Percentiles rank a stretch among this genome's conserved stretches.
These are phyloP conservation scores for Bonia amplexicaulis DNA, from an alignment of 176 grass and related monocot genomes.

Conservation along the genomic window DNA sequence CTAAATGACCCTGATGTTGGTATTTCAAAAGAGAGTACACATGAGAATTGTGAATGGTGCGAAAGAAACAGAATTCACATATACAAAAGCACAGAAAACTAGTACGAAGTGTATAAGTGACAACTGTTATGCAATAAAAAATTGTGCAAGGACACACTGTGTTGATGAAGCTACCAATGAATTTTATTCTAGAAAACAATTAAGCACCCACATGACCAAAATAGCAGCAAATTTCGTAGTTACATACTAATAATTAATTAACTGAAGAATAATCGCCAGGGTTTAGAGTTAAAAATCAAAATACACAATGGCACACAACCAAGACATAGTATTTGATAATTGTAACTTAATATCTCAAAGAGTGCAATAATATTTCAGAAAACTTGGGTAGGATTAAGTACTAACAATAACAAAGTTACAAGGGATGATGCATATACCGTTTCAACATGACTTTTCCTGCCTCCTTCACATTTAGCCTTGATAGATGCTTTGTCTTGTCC, in stretches of 20 bases:
- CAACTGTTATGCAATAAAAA: not conserved
- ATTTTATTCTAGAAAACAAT: not conserved
- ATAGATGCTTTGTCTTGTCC: slow-evolving; percentile 85
- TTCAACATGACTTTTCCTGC: slow-evolving; percentile 89
- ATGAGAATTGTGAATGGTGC: not conserved
- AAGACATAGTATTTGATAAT: not conserved
- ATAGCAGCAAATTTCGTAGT: not conserved
- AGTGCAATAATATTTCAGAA: not conserved
- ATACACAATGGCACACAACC: not conserved
- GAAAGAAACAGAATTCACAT: not conserved
- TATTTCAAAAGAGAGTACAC: not conserved
- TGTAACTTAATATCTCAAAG: not conserved
- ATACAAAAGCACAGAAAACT: not conserved
- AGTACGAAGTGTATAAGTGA: not conserved
- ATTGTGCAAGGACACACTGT: not conserved
- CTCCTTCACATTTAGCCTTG: slow-evolving; percentile 88
- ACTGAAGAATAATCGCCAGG: not conserved
- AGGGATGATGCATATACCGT: slow-evolving; percentile 47
- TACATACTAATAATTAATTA: not conserved
- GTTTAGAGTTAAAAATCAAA: not conserved
- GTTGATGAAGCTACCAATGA: not conserved
- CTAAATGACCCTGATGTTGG: slow-evolving; percentile 16
- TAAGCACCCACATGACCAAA: not conserved
- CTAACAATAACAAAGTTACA: not conserved
- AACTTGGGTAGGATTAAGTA: not conserved